Evolutionary conservation across 108 stramenopile species (phyloP), one percentile per base, ranked within the genome.

Genomic region (Cyclotella sp.): DNA sequence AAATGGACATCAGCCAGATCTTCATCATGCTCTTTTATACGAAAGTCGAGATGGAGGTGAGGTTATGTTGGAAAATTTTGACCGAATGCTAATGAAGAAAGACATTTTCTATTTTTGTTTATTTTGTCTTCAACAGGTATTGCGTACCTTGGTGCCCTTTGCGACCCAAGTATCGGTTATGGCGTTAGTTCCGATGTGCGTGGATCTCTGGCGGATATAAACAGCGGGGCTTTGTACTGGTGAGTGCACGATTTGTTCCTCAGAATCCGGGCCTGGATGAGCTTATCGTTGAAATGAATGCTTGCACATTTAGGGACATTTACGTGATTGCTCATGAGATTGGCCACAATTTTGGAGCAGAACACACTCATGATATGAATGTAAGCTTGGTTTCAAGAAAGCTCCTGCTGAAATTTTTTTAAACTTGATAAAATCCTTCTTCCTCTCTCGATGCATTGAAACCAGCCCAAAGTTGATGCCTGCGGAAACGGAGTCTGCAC

Each of bases 311-410:
- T 30, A 53, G 67, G 67, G 67, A 68, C 16, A 19, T 53, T 14
- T 18, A 52, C 7, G 49, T 68, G 8, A 11, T 53, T 8, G 67
- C 67, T n/a, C 67, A 68, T 53, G 51, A 68, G 34, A 0, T 42
- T 3, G 67, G 67, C 15, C 67, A 68, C 22, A 68, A 68, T 21
- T 68, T 68, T 53, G 67, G 67, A 14, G 12, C 51, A 29, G 9
- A 24, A 8, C 67, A 68, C 29, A 53, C 67, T 18, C 67, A 68
- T 18, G 67, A 68, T n/a, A 10, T n/a, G 28, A 28, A 44, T 21
- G 63, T 61, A 30, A 61, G 60, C 34, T 29, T 61, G 34, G 34
- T 12, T 3, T 3, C 7, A 57, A 12, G 8, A 24, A 1, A 13
- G 5, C 34, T 61, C 60, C 10, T 54, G 7, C 7, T 54, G 16